Evolutionary conservation across 208 protist species (phyloP), one percentile per base, ranked within the genome.

Genomic region (Trypanosoma congolense): DNA sequence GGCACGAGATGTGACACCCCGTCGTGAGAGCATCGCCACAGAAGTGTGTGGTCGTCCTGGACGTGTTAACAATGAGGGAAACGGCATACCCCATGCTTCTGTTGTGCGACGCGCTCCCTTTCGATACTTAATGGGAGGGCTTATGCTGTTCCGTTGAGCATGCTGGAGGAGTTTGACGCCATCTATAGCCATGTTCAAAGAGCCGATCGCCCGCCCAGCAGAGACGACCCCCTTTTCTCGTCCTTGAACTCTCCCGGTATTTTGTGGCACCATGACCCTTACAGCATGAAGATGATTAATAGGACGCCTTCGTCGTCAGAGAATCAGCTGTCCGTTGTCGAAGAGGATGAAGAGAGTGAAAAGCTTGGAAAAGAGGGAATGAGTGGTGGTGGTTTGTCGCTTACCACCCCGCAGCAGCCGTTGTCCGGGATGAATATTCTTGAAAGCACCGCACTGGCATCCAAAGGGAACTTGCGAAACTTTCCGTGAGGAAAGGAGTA

Each of bases 191-290:
- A 19, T 21, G 40, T 21, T 9, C 46, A 56, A 30, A 55, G 40
- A 18, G 40, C 25, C 33, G 10, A 31, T 3, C 3, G 0, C 21
- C 36, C 36, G 49, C 19, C 29, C 1, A 26, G 52, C 12, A 4
- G 33, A 26, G 25, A 25, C 2, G 33, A 38, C 6, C 18, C 40
- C 16, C 21, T 59, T 64, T 38, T 25, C 4, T 42, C 44, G 22
- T 33, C 56, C 18, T 21, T 51, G 5, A 50, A 38, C 5, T 60
- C 77, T 44, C 77, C 63, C 8, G 77, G 77, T 28, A 61, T 80
- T 40, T 21, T 73, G 38, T 89, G 81, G 81, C 74, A 75, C 14
- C 75, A 89, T 46, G 81, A 89, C 45, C 81, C 81, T 22, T 89
- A 89, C 71, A 83, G 77, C 40, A 49, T 50, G 45, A 58, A 60